A percentile compares a stretch with the other conserved stretches of the same genome.
Evolutionary conservation across 169 alveolate genomes (phyloP).

Genomic region (Eimeria maxima): DNA sequence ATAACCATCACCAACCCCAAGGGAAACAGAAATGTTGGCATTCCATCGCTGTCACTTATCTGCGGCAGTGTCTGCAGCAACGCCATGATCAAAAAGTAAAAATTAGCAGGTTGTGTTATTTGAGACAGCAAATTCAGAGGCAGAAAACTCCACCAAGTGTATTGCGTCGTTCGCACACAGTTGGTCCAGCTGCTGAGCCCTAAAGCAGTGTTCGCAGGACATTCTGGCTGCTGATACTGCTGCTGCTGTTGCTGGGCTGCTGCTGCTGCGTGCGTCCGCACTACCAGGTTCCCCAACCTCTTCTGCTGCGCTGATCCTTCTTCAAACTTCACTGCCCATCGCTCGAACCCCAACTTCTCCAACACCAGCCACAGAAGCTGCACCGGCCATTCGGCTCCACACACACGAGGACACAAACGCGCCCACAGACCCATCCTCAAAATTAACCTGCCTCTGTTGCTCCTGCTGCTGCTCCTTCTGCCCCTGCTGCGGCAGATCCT

Average conservation of each 20-base stretch:
- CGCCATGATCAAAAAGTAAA: slow-evolving; percentile 84
- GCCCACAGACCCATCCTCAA: slow-evolving; percentile 75
- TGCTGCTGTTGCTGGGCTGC: slow-evolving; percentile 41
- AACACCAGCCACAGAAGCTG: slow-evolving; percentile 24
- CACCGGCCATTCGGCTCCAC: slow-evolving; percentile 78
- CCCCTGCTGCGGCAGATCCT: neutral
- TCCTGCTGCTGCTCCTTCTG: slow-evolving; percentile 32
- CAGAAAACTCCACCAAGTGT: slow-evolving; percentile 82
- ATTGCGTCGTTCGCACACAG: slow-evolving; percentile 82
- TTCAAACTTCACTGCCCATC: neutral
- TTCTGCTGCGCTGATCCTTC: slow-evolving; percentile 38
- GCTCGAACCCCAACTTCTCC: neutral
- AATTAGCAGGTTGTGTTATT: slow-evolving; percentile 83
- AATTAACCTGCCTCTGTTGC: slow-evolving; percentile 25
- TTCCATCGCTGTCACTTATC: slow-evolving; percentile 91
- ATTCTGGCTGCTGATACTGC: slow-evolving; percentile 47
- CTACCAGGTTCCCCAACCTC: slow-evolving; percentile 60
- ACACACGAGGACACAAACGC: slow-evolving; percentile 74
- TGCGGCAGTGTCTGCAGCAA: slow-evolving; percentile 84
- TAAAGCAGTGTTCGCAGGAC: slow-evolving; percentile 55
- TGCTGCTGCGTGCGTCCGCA: slow-evolving; percentile 47
- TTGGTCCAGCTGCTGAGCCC: slow-evolving; percentile 75
- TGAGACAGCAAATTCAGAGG: slow-evolving; percentile 83
- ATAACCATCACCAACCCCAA: slow-evolving; percentile 95
- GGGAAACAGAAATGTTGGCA: slow-evolving; percentile 95